These are phyloP conservation scores for Penicillium sp. DNA, from an alignment of 2,329 filamentous ascomycete genomes.

Conservation along the genomic window DNA sequence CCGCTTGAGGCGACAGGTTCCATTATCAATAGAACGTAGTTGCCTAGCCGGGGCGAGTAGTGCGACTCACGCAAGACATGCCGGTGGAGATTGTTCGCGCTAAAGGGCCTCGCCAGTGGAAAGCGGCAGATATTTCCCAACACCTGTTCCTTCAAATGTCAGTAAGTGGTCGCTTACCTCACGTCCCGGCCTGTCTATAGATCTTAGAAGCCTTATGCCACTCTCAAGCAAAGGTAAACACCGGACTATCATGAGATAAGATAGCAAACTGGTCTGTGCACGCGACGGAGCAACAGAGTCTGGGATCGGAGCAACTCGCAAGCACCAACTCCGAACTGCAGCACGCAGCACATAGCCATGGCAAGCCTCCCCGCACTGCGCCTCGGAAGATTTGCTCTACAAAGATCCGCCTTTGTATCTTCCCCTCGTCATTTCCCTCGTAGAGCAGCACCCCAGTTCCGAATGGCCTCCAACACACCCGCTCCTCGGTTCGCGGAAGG, in stretches of 20 bases:
- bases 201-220: too few species aligned
- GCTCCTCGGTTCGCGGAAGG: constrained; percentile 31
- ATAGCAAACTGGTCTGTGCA: neutral
- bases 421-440: neutral
- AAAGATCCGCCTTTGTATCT: neutral
- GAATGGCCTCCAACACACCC: constrained; percentile 21
- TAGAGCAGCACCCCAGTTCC: constrained; percentile 1
- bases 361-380: constrained; percentile 7
- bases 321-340: neutral
- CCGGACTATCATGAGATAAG: neutral
- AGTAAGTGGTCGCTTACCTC: neutral
- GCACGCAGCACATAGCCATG: constrained; percentile 1
- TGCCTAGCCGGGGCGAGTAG: too few species aligned
- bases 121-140: too few species aligned
- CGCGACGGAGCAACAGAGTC: neutral
- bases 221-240: neutral
- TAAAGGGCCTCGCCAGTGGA: too few species aligned
- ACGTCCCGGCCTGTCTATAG: too few species aligned
- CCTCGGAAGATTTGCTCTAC: constrained; percentile 1
- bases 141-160: too few species aligned
- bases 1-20: too few species aligned
- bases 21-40: too few species aligned
- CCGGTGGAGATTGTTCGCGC: too few species aligned
- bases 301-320: neutral
- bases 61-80: too few species aligned